Evolutionary conservation across 371 early-diverging fungal species (phyloP), one percentile per base, ranked within the genome.

Genomic region (Mucor sp.): DNA sequence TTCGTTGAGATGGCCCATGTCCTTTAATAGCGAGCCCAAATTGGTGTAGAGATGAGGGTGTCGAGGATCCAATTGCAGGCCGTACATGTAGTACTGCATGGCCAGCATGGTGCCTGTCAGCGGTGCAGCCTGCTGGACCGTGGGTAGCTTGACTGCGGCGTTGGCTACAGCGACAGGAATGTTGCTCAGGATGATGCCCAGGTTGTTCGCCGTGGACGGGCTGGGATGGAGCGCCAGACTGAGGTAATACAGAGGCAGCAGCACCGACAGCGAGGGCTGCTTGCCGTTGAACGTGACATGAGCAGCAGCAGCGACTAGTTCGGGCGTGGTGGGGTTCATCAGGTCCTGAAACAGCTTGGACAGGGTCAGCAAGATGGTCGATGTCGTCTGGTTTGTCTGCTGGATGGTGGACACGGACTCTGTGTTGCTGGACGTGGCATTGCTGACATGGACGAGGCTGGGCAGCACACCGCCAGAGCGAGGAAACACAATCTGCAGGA

Each of bases 1-100:
- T 65, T 95, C 93, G 21, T 84, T 81, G 61, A 94, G 76, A 62
- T 93, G 91, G 1, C 95, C 95, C 79, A 92, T 88, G 62, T 95
- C 95, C 74, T 95, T 95, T 32, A 95, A 84, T 8, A 95, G 78
- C 5, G 94, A 93, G 0, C 95, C 97, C 21, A 97, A 79, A 68
- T 95, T 95, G 28, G 95, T 95, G 76, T 93, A 94, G 48, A 95
- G 76, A 67, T 97, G 96, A 32, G 94, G 94, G 65, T 97, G 95
- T 32, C 85, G 81, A n/a, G 87, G 83, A 62, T 97, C 95, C 9
- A 95, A 79, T 37, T 84, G 83, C 58, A 96, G 82, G 4, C 96
- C 96, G 62, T 93, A 91, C 75, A 93, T 90, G 76, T 96, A 96
- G 78, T 93, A 96, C 69, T 90, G 89, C 71, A 91, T 80, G 0